These are phyloP conservation scores for Kurtzmaniella quercitrusa DNA, from an alignment of 1,139 yeast genomes.

Conservation along the genomic window DNA sequence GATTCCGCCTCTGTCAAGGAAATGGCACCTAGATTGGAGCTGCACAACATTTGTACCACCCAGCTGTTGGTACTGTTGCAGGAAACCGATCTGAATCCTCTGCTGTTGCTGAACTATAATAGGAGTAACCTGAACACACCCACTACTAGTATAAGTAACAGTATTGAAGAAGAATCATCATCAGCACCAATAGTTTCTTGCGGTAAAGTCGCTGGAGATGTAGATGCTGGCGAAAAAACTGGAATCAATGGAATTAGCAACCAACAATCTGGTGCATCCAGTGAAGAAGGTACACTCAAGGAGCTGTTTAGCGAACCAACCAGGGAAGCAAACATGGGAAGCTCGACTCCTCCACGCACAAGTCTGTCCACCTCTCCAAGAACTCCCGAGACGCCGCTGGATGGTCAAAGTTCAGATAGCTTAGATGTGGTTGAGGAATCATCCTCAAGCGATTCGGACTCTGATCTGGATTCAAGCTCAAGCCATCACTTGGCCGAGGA, in stretches of 20 bases:
- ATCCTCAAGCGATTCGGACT: background rate
- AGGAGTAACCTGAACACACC: conserved; percentile 34
- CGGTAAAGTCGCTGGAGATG: background rate
- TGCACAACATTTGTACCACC: conserved; percentile 1
- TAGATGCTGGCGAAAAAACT: background rate
- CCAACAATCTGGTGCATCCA: background rate
- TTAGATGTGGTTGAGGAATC: background rate
- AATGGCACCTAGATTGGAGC: background rate
- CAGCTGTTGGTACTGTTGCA: conserved; percentile 1
- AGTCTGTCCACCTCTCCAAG: background rate
- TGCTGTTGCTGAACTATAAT: conserved; percentile 22
- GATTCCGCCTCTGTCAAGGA: background rate
- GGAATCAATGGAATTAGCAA: background rate
- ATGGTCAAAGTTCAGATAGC: background rate
- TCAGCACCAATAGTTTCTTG: background rate
- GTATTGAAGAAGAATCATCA: conserved; percentile 11
- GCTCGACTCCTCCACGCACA: background rate
- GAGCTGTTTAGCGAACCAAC: background rate
- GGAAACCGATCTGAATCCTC: conserved; percentile 15
- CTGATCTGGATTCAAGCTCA: background rate
- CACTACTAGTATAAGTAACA: conserved; percentile 29
- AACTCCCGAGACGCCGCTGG: background rate
- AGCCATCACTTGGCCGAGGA: background rate
- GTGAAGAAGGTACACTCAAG: background rate
- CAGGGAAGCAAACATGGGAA: background rate